These are phyloP conservation scores for Rutstroemia sp. DNA, from an alignment of 2,329 filamentous ascomycete genomes.

Conservation along the genomic window DNA sequence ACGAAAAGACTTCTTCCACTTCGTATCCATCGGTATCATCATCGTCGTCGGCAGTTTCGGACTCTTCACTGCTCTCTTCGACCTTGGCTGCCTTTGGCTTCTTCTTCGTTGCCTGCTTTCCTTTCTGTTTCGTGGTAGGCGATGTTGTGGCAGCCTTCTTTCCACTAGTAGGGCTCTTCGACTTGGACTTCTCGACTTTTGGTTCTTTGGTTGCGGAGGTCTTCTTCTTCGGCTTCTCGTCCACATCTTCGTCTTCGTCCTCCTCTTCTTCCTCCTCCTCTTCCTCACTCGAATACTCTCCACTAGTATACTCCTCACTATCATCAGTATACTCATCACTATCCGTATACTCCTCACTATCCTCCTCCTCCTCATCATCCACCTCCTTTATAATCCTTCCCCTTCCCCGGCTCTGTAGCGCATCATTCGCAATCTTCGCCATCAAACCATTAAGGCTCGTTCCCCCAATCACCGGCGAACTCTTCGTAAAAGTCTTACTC, in stretches of 20 bases:
- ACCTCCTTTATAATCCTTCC: constrained; percentile 5
- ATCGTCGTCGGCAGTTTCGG: background rate
- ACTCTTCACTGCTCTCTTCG: constrained; percentile 3
- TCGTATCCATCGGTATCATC: constrained; percentile 4
- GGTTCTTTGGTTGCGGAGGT: background rate
- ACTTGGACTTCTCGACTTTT: background rate
- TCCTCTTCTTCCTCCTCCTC: background rate
- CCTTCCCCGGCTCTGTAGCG: constrained; percentile 1
- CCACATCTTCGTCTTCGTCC: background rate
- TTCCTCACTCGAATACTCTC: constrained; percentile 1
- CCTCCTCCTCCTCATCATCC: background rate
- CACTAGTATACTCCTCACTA: constrained; percentile 6
- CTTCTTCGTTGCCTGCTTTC: background rate
- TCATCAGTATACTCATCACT: background rate
- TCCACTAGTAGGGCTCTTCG: background rate
- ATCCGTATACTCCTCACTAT: constrained; percentile 1
- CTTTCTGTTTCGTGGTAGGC: background rate
- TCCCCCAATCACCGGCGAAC: background rate
- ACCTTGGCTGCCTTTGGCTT: background rate
- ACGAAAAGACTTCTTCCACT: constrained; percentile 5
- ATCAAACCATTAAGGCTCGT: constrained; percentile 3
- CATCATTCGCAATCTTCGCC: constrained; percentile 4
- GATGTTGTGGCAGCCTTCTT: background rate
- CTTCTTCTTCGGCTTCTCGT: background rate
- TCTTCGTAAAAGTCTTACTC: background rate